A percentile compares a stretch with the other conserved stretches of the same genome.
Conservation (phyloP, 2,329 filamentous ascomycete species). For the Nothopassalora personata region DNA sequence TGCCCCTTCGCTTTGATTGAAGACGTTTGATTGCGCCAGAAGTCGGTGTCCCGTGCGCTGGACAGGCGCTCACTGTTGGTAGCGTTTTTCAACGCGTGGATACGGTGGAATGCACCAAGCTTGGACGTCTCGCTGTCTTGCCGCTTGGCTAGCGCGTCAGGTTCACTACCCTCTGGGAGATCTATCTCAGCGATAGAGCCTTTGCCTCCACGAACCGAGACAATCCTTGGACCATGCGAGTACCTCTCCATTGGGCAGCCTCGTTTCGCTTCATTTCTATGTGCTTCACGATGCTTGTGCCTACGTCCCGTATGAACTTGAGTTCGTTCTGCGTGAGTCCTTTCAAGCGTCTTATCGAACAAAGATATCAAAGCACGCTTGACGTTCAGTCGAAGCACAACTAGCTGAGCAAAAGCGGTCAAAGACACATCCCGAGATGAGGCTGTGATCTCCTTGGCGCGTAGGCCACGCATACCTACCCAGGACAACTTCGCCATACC, state of each 20-base stretch:
- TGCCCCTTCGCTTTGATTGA: neutral
- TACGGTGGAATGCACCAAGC: constrained; percentile 2
- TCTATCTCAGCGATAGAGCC: no score
- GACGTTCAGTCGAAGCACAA: constrained; percentile 32
- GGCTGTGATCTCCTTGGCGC: neutral
- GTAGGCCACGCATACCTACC: neutral
- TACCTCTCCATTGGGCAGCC: constrained; percentile 48
- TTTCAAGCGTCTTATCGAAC: constrained; percentile 45
- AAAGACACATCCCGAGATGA: constrained; percentile 24
- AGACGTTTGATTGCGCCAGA: neutral
- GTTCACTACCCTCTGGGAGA: no score
- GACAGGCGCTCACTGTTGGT: constrained; percentile 6
- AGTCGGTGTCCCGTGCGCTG: neutral
- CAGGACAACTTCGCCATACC: constrained; percentile 12
- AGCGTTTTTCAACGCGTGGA: constrained; percentile 5
- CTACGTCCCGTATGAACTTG: constrained; percentile 53
- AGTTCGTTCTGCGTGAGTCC: constrained; percentile 46
- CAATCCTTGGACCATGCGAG: constrained; percentile 51
- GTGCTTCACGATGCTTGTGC: constrained; percentile 56
- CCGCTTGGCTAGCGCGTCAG: no score
- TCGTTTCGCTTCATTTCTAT: constrained; percentile 51
- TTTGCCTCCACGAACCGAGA: constrained; percentile 45
- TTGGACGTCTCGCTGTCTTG: neutral
- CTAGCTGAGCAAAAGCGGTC: constrained; percentile 43
- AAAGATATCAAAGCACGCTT: constrained; percentile 38